phyloP scores from a whole-genome alignment of 2,329 filamentous ascomycete species.

The Zalaria obscura region DNA sequence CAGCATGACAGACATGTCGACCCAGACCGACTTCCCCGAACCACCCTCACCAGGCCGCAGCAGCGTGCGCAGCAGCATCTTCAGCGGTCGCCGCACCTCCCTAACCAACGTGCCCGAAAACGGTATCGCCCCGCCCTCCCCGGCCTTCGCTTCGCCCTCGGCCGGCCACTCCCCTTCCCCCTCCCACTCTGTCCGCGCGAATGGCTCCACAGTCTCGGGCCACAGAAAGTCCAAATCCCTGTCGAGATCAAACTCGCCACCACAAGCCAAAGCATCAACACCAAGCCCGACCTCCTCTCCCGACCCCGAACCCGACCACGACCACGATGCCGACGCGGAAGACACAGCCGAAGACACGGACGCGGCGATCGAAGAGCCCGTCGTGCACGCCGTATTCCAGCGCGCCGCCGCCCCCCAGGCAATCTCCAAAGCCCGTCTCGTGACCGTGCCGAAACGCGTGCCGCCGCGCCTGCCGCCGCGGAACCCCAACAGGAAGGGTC shows the following conservation, averaged over 20 bases:
- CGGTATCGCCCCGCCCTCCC: background rate
- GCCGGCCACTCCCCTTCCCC: background rate
- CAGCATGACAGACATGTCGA: conserved; percentile 50
- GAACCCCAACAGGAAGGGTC: conserved; percentile 45
- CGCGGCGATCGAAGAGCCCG: conserved; percentile 43
- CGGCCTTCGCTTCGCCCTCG: background rate
- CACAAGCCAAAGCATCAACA: background rate
- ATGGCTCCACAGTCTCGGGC: background rate
- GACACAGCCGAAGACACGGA: conserved; percentile 36
- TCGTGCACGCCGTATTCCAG: conserved; percentile 52
- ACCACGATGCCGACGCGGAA: conserved; percentile 30
- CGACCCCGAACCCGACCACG: conserved; percentile 15
- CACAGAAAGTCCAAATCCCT: background rate
- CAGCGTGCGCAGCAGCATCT: conserved; percentile 5
- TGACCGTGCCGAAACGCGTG: conserved; percentile 69
- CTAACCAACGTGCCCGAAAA: conserved; percentile 22
- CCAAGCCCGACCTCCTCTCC: background rate
- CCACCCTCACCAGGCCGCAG: conserved; percentile 6
- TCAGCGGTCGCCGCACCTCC: conserved; percentile 4
- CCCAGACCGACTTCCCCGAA: conserved; percentile 37
- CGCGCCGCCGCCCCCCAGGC: conserved; percentile 27
- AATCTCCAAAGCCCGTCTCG: conserved; percentile 59
- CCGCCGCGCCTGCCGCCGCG: conserved; percentile 65
- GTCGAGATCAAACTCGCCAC: conserved; percentile 2
- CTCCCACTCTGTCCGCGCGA: background rate